Evolutionary conservation across 176 grass and related monocot species (phyloP).

Genomic region (Eragrostis curvula): DNA sequence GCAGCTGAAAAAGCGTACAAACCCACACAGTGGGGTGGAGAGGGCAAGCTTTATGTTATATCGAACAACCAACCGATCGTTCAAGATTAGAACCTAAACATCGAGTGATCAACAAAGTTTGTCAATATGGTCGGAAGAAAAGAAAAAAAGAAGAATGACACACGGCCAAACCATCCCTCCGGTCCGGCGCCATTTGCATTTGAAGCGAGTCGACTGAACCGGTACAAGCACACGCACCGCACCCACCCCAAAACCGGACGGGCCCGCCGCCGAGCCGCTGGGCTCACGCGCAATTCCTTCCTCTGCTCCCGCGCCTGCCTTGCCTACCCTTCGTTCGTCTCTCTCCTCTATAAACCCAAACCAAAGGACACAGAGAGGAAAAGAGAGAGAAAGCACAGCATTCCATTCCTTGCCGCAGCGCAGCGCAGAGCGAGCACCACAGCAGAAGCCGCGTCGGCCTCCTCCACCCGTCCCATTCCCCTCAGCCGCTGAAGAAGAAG

Average conservation of each 20-base stretch:
- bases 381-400: neutral
- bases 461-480: neutral
- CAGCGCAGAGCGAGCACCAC: neutral
- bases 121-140: too few relatives aligned
- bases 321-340: neutral
- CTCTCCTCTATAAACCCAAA: slow-evolving; percentile 39
- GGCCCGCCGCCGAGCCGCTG: neutral
- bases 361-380: neutral
- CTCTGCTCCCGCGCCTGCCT: fast-evolving
- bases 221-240: too few relatives aligned
- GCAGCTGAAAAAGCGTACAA: too few relatives aligned
- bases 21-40: too few relatives aligned
- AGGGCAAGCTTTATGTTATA: too few relatives aligned
- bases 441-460: neutral
- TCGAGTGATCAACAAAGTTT: too few relatives aligned
- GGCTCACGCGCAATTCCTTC: neutral
- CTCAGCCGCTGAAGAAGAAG: neutral
- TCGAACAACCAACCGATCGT: too few relatives aligned
- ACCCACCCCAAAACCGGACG: neutral
- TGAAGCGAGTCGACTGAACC: too few relatives aligned
- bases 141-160: too few relatives aligned
- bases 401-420: neutral
- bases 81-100: too few relatives aligned
- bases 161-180: too few relatives aligned
- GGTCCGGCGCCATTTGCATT: too few relatives aligned